Evolutionary conservation across 257 asterid species (phyloP).

Genomic region (Anisodus acutangulus): DNA sequence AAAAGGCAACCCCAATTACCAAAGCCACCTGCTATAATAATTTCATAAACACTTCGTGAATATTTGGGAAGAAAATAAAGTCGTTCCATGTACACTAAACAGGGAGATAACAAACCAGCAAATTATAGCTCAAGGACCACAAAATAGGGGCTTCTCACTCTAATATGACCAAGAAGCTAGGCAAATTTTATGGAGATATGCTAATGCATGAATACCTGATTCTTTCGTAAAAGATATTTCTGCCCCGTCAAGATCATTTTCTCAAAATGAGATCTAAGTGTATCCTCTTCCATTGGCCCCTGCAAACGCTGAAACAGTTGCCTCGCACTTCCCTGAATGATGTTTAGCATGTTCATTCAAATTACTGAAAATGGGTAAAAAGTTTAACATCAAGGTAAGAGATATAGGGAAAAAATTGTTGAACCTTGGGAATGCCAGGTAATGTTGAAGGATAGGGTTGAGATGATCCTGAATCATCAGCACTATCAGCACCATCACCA

Average conservation of each 20-base stretch:
- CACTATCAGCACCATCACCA: constrained; percentile 95
- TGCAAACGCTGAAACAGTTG: constrained; percentile 93
- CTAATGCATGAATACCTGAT: constrained; percentile 58
- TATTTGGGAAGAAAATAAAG: constrained; percentile 19
- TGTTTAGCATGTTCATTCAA: constrained; percentile 39
- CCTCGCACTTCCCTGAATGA: constrained; percentile 90
- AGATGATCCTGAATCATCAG: constrained; percentile 97
- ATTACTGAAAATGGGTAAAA: constrained; percentile 19
- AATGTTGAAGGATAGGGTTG: constrained; percentile 87
- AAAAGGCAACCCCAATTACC: constrained; percentile 17
- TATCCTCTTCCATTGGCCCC: constrained; percentile 98
- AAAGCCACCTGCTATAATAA: not conserved
- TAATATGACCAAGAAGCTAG: not conserved
- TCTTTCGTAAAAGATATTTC: constrained; percentile 59
- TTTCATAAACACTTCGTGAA: not conserved
- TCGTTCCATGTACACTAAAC: not conserved
- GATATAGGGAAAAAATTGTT: constrained; percentile 27
- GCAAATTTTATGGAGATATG: not conserved
- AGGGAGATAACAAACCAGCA: constrained; percentile 9
- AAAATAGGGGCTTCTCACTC: constrained; percentile 14
- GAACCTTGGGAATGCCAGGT: constrained; percentile 98
- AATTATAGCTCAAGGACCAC: constrained; percentile 3
- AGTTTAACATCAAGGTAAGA: constrained; percentile 29
- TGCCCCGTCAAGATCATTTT: constrained; percentile 72
- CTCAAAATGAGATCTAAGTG: constrained; percentile 91